phyloP scores from a whole-genome alignment of 1,284 basidiomycete genomes.

The Meripilus lineatus region DNA sequence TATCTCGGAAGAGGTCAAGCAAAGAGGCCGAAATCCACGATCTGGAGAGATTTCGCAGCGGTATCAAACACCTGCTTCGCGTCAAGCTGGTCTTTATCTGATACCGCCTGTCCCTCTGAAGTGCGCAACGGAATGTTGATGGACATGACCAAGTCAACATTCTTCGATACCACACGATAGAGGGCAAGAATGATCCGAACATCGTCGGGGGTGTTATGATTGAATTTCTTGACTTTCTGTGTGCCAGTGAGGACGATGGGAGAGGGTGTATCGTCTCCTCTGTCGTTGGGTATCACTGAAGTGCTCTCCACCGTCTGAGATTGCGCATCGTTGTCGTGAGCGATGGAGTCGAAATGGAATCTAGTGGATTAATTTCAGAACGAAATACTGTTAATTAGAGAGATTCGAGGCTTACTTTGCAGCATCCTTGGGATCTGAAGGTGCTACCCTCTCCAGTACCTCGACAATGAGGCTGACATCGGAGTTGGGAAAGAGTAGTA shows the following conservation, averaged over 20 bases:
- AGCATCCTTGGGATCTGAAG: conserved; percentile 53
- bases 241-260: conserved; percentile 62
- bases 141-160: conserved; percentile 75
- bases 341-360: conserved; percentile 89
- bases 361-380: conserved; percentile 33
- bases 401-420: conserved; percentile 45
- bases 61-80: conserved; percentile 51
- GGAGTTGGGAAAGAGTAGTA: conserved; percentile 73
- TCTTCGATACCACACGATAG: conserved; percentile 68
- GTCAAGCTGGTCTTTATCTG: conserved; percentile 29
- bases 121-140: conserved; percentile 68
- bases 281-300: conserved; percentile 33
- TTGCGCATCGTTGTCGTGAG: conserved; percentile 85
- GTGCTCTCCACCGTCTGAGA: conserved; percentile 39
- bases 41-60: conserved; percentile 57
- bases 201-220: conserved; percentile 51
- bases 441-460: conserved; percentile 72
- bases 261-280: conserved; percentile 48
- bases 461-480: conserved; percentile 84
- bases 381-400: background rate
- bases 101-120: conserved; percentile 39
- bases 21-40: conserved; percentile 76
- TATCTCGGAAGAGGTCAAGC: conserved; percentile 35
- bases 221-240: conserved; percentile 79
- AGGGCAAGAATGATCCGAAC: conserved; percentile 78